phyloP scores from a whole-genome alignment of 2,329 filamentous ascomycete species.

The Eurotiales sp. region DNA sequence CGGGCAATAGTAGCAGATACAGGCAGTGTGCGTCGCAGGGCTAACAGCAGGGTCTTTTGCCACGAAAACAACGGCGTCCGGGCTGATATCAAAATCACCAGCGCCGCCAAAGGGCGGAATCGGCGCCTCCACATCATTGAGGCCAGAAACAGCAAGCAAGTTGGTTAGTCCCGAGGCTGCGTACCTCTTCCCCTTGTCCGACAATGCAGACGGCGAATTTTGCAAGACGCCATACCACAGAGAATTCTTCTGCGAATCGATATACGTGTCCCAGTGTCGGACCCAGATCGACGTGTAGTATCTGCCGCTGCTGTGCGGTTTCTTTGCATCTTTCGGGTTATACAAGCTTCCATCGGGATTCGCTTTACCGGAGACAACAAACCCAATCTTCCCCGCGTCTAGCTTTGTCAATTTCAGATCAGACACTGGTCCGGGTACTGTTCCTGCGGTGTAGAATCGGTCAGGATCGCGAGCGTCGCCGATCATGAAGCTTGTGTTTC shows the following conservation, averaged over 20 bases:
- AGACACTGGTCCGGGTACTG: conserved; percentile 43
- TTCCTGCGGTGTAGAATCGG: conserved; percentile 43
- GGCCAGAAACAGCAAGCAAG: conserved; percentile 36
- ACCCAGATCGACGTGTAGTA: conserved; percentile 52
- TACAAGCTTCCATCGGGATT: conserved; percentile 46
- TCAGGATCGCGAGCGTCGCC: conserved; percentile 38
- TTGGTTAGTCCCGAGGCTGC: conserved; percentile 42
- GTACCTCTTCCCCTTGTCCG: conserved; percentile 36
- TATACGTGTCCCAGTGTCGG: conserved; percentile 52
- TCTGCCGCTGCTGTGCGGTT: conserved; percentile 43
- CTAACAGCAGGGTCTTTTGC: conserved; percentile 44
- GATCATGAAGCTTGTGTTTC: conserved; percentile 45
- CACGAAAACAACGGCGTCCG: conserved; percentile 43
- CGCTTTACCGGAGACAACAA: conserved; percentile 46
- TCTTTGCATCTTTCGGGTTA: conserved; percentile 48
- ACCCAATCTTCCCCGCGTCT: conserved; percentile 40
- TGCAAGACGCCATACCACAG: conserved; percentile 49
- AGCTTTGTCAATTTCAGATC: conserved; percentile 44
- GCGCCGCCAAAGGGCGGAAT: conserved; percentile 47
- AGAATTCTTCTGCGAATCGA: conserved; percentile 47
- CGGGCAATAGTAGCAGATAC: conserved; percentile 44
- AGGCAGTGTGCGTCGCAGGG: conserved; percentile 45
- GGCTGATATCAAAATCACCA: conserved; percentile 46
- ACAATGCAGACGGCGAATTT: conserved; percentile 34
- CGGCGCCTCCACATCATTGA: conserved; percentile 42